phyloP scores from a whole-genome alignment of 306 rosid genomes.

The Lathyrus tuberosus region DNA sequence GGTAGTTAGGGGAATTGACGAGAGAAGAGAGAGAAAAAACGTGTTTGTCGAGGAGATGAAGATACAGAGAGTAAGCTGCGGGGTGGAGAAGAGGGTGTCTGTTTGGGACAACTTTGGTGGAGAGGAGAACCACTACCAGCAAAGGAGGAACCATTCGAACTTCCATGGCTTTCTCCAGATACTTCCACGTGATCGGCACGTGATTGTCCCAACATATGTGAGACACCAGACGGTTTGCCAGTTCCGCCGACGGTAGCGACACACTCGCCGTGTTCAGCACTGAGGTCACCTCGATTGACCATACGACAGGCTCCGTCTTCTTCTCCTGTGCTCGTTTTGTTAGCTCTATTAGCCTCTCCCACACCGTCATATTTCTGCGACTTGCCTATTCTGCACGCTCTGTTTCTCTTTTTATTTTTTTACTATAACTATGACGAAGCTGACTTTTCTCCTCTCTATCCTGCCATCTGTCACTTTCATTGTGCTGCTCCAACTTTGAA shows the following conservation, averaged over 20 bases:
- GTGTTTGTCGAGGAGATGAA: conserved; percentile 75
- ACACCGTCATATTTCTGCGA: neutral
- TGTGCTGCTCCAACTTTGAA: no score
- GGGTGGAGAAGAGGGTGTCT: conserved; percentile 70
- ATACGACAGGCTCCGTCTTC: conserved; percentile 62
- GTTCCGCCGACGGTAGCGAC: conserved; percentile 64
- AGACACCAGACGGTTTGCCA: conserved; percentile 61
- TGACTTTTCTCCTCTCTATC: no score
- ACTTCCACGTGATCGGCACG: conserved; percentile 77
- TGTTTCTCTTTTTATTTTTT: no score
- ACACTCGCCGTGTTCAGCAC: conserved; percentile 57
- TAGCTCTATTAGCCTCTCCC: conserved; percentile 71
- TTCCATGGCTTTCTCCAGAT: conserved; percentile 67
- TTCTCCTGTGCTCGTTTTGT: conserved; percentile 72
- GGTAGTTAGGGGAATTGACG: conserved; percentile 56
- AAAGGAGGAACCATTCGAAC: conserved; percentile 65
- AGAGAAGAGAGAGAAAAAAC: conserved; percentile 58
- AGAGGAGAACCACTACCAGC: conserved; percentile 69
- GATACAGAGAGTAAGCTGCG: conserved; percentile 70
- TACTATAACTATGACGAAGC: no score
- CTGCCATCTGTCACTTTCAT: no score
- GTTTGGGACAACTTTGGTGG: conserved; percentile 64
- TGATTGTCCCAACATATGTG: conserved; percentile 80
- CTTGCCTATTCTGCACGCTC: neutral
- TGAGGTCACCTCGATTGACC: conserved; percentile 69